These are phyloP conservation scores for Phialemoniopsis sp. DNA, from an alignment of 2,329 filamentous ascomycete species.

Conservation along the genomic window DNA sequence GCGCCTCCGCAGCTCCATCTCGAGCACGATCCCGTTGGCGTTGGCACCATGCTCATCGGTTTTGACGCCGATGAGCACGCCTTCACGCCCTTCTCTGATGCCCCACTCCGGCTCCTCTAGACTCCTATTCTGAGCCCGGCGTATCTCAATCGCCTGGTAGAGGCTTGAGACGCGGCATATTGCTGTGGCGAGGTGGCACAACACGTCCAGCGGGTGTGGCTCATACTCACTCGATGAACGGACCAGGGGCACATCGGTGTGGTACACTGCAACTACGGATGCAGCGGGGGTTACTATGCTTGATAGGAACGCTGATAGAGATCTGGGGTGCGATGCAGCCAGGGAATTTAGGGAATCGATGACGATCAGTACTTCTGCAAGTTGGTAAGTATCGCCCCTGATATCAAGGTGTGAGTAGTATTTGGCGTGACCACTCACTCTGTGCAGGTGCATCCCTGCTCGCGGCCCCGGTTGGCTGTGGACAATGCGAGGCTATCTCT, in stretches of 20 bases:
- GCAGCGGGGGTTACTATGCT: constrained; percentile 61
- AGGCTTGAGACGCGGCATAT: constrained; percentile 72
- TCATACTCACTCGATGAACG: constrained; percentile 50
- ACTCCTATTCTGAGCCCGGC: constrained; percentile 72
- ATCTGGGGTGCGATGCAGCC: constrained; percentile 44
- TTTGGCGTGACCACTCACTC: constrained; percentile 29
- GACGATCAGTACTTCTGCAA: constrained; percentile 66
- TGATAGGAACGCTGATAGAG: constrained; percentile 66
- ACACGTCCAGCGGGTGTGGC: constrained; percentile 65
- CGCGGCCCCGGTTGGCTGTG: constrained; percentile 29
- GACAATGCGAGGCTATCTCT: constrained; percentile 54
- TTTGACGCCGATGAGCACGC: constrained; percentile 66
- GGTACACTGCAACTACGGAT: constrained; percentile 77
- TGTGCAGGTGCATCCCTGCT: constrained; percentile 29
- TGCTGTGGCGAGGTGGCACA: constrained; percentile 85
- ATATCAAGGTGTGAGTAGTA: constrained; percentile 1
- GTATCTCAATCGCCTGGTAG: constrained; percentile 67
- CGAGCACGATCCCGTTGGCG: constrained; percentile 61
- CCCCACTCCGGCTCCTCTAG: constrained; percentile 75
- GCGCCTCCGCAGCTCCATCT: constrained; percentile 82
- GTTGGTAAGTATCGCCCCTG: constrained; percentile 8
- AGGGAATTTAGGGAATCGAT: constrained; percentile 77
- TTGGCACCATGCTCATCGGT: constrained; percentile 24
- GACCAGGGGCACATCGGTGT: constrained; percentile 68
- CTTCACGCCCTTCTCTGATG: constrained; percentile 71